Evolutionary conservation across 1,139 yeast genomes (phyloP), one percentile per base, ranked within the genome.

Genomic region (Oligophagozyma castellii): DNA sequence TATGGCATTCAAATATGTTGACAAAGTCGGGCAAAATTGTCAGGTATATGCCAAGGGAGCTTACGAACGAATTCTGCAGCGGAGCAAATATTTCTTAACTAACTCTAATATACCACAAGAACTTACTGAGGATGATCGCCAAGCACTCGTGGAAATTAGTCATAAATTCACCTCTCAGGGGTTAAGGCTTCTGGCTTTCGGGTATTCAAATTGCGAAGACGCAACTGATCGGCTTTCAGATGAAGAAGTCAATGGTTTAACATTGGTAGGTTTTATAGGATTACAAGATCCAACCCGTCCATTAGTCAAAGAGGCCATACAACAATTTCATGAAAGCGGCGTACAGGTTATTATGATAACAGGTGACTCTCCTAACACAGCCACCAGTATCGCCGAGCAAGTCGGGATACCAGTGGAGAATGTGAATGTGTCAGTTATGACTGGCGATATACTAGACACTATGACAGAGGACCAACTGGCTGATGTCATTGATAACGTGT

Each of bases 201-300:
- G 93, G 3, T 67, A 67, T 38, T 19, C 27, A 19, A 34, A 33
- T 6, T 10, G 35, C 16, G 70, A 62, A 26, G 54, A 59, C 35
- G 43, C 52, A 18, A 44, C 44, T 14, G 56, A 49, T 23, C 45
- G 55, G 12, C 54, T 60, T 16, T 45, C 58, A 2, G 60, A 55
- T 7, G 47, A 41, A 20, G 54, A 51, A 33, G 80, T 79, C 13
- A 46, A 61, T 3, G 75, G 70, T 19, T 61, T 84, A 44, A 62
- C 70, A 4, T 84, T 86, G 47, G 67, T 80, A 42, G 96, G 96
- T 4, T 56, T 86, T 24, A 63, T 81, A 38, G 95, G 94, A 30
- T 81, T 89, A 92, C 80, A 81, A 42, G 96, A 86, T 55, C 96
- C 96, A 8, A 96, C 96, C 31, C 69, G 95, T 45, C 75, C 86